Base-by-base conservation (phyloP, 2,329 filamentous ascomycete genomes). In the Pseudogymnoascus sp. region DNA sequence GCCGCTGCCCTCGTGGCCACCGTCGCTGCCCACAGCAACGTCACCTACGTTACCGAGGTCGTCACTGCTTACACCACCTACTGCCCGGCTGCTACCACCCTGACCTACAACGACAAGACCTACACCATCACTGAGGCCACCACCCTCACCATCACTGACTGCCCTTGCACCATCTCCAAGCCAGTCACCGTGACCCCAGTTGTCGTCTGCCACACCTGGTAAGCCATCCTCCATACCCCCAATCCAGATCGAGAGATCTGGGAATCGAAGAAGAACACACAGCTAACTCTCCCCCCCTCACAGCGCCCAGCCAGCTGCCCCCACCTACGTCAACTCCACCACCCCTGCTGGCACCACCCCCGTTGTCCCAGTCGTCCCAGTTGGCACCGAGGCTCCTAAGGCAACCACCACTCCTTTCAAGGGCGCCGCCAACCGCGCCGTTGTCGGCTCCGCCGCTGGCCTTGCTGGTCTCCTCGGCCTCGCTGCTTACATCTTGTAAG, bases 71-170 rank as follows among this genome's bases (percentile, higher is more conserved):
- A 75, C 72, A 79, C 76, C 69, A 83, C 79, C 66, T 81, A 77
- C 76, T 85, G 83, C 79, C 80, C 83, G 6, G 72, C 70, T 65
- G 72, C 82, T 54, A 84, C 83, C 64, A 73, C 74, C 61, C 69
- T 84, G 67, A 76, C 77, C 60, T 75, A 79, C 73, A 76, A 77
- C 67, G 73, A 73, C 66, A 70, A 77, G 64, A 83, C 81, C 69
- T 81, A 81, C 76, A 80, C 77, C 66, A 78, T 83, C 67, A 79
- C 79, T 67, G 75, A 75, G 69, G 77, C 87, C 74, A 87, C 85
- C 75, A 87, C 85, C 75, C 77, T 89, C 76, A 90, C 87, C 79
- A 84, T 90, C 81, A 85, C 85, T 71, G 80, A 88, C 81, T 89
- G 87, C 83, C 84, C 86, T 71, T 89, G 86, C 86, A 90, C 84